Evolutionary conservation across 345 rosid species (phyloP).

Genomic region (Barbarea vulgaris): DNA sequence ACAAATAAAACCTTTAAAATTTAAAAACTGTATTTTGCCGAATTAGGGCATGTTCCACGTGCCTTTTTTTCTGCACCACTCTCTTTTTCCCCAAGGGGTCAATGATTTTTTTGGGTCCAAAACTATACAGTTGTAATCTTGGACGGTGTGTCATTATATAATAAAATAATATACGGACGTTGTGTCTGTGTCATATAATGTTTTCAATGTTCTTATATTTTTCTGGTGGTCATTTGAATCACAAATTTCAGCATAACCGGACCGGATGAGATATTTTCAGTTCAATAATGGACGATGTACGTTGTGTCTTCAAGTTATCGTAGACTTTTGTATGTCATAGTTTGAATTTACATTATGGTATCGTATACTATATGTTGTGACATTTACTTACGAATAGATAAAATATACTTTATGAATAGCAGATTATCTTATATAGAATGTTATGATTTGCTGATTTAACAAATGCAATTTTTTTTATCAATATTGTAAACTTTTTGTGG

Average conservation of each 20-base stretch:
- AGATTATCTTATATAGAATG: no score
- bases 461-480: neutral
- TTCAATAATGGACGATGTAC: constrained; percentile 17
- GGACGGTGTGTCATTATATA: constrained; percentile 38
- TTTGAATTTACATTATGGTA: neutral
- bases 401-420: neutral
- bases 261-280: neutral
- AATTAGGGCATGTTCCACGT: constrained; percentile 43
- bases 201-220: constrained; percentile 3
- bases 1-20: no score
- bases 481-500: no score
- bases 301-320: neutral
- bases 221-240: constrained; percentile 15
- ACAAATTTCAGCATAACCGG: neutral
- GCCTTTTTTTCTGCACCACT: constrained; percentile 34
- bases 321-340: neutral
- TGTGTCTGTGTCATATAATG: constrained; percentile 14
- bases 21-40: neutral
- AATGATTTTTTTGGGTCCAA: constrained; percentile 16
- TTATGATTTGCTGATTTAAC: neutral
- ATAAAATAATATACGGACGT: constrained; percentile 30
- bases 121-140: constrained; percentile 26
- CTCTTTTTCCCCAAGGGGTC: constrained; percentile 15
- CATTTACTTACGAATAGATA: neutral
- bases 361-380: neutral